These are phyloP conservation scores for Pedinophyceae sp. DNA, from an alignment of 139 green algal species.

Conservation along the genomic window DNA sequence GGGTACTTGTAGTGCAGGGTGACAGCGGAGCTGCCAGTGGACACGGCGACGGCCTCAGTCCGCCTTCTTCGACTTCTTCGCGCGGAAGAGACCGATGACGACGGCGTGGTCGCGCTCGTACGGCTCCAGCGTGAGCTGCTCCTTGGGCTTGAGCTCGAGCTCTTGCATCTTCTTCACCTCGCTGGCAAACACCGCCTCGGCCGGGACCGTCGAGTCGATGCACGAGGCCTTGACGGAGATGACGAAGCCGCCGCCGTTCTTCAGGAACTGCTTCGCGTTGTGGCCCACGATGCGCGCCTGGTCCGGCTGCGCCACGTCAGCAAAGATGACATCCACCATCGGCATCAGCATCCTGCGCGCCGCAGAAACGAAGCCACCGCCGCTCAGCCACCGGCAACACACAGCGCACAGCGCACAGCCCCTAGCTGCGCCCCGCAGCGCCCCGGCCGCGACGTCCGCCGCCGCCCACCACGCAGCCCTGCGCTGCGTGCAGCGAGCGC, in stretches of 20 bases:
- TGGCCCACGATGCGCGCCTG: slow-evolving; percentile 93
- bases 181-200: slow-evolving; percentile 93
- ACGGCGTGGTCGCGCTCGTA: slow-evolving; percentile 98
- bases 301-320: slow-evolving; percentile 63
- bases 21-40: too few relatives aligned
- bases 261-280: slow-evolving; percentile 97
- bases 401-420: too few relatives aligned
- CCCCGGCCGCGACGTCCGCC: too few relatives aligned
- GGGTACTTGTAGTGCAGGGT: too few relatives aligned
- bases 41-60: too few relatives aligned
- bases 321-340: slow-evolving; percentile 99
- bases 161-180: slow-evolving; percentile 98
- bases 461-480: too few relatives aligned
- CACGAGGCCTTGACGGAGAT: slow-evolving; percentile 99
- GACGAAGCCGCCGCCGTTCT: slow-evolving; percentile 92
- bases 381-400: too few relatives aligned
- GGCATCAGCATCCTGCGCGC: slow-evolving; percentile 99
- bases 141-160: slow-evolving; percentile 89
- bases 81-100: slow-evolving; percentile 53
- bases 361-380: too few relatives aligned
- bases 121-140: slow-evolving; percentile 97
- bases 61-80: slow-evolving; percentile 10
- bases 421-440: too few relatives aligned
- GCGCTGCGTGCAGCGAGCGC: too few relatives aligned
- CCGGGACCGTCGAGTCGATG: slow-evolving; percentile 94